These are phyloP conservation scores for Pseudonitzschia pungens DNA, from an alignment of 108 stramenopile genomes.

Conservation along the genomic window DNA sequence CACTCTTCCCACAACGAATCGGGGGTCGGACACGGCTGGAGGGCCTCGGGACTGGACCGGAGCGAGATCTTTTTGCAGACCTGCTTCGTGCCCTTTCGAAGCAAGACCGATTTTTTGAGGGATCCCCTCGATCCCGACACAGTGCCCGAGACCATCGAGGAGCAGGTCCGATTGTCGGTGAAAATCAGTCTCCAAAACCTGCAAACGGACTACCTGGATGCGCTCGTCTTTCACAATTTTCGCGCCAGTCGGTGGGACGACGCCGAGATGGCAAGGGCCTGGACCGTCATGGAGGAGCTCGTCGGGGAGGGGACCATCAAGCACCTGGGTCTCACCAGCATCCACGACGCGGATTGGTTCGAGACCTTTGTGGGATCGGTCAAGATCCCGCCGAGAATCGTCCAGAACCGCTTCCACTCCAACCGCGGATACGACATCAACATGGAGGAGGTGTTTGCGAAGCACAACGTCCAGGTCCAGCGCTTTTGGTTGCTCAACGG, in stretches of 20 bases:
- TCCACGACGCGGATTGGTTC: conserved; percentile 38
- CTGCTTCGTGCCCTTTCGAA: conserved; percentile 33
- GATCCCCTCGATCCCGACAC: background rate
- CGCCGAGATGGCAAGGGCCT: conserved; percentile 34
- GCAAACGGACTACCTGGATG: conserved; percentile 40
- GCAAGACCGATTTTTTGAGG: background rate
- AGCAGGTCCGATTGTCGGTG: conserved; percentile 40
- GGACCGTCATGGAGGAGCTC: conserved; percentile 40
- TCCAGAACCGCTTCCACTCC: conserved; percentile 47
- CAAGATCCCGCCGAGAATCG: conserved; percentile 36
- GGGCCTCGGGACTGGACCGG: conserved; percentile 24
- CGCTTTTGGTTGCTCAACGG: conserved; percentile 12
- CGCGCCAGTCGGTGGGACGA: conserved; percentile 38
- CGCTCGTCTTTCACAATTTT: conserved; percentile 48
- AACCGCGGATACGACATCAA: conserved; percentile 34
- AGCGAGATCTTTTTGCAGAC: conserved; percentile 46
- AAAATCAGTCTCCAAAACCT: conserved; percentile 35
- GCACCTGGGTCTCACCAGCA: conserved; percentile 41
- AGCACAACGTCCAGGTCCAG: background rate
- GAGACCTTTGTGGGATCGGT: conserved; percentile 18
- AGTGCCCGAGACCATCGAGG: conserved; percentile 25
- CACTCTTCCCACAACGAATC: conserved; percentile 43
- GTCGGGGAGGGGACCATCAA: conserved; percentile 36
- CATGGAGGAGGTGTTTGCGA: background rate
- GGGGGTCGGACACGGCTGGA: conserved; percentile 46